Conservation (phyloP, 768 basidiomycete species). For the Exsudoporus frostii region DNA sequence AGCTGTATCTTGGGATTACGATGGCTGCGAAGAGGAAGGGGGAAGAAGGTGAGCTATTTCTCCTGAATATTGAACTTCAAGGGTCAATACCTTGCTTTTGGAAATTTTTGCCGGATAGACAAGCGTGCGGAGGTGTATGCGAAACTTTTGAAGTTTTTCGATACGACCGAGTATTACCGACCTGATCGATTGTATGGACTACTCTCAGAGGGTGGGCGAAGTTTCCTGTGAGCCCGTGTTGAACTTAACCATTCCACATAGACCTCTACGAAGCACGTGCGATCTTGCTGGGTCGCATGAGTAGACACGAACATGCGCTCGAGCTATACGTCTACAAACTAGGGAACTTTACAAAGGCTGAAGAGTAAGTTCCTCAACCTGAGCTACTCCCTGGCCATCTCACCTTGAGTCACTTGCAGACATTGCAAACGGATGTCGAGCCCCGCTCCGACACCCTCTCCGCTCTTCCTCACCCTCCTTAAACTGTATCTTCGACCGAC, state of each 20-base stretch:
- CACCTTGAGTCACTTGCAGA: slow-evolving; percentile 38
- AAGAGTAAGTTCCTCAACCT: slow-evolving; percentile 56
- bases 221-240: neutral
- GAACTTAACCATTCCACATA: slow-evolving; percentile 28
- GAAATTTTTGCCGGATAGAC: slow-evolving; percentile 33
- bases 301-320: slow-evolving; percentile 91
- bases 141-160: slow-evolving; percentile 78
- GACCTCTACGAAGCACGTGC: slow-evolving; percentile 91
- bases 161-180: slow-evolving; percentile 63
- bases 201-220: slow-evolving; percentile 72
- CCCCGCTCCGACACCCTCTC: slow-evolving; percentile 48
- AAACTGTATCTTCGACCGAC: slow-evolving; percentile 83
- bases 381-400: neutral
- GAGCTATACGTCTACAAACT: slow-evolving; percentile 91
- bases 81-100: neutral
- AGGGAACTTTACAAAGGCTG: slow-evolving; percentile 80
- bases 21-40: slow-evolving; percentile 52
- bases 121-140: slow-evolving; percentile 49
- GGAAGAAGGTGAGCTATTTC: slow-evolving; percentile 48
- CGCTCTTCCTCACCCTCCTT: slow-evolving; percentile 81
- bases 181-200: slow-evolving; percentile 77
- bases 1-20: slow-evolving; percentile 77
- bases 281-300: slow-evolving; percentile 83
- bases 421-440: slow-evolving; percentile 87
- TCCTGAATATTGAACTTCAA: neutral